Conservation (phyloP, 179 eudicot genomes). For the Drosera spatulata region DNA sequence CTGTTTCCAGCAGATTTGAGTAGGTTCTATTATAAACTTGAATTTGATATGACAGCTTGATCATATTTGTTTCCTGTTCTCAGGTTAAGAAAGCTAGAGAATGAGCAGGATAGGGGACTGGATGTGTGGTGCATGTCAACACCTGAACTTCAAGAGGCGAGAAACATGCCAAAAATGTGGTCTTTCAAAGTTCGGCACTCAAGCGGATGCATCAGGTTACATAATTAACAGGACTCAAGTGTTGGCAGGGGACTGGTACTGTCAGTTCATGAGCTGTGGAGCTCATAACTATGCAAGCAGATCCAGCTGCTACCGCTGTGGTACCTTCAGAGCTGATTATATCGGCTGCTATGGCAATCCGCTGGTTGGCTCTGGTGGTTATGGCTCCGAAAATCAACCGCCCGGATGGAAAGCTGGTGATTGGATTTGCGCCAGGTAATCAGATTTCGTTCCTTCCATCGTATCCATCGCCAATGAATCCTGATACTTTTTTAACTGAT, state of each 20-base stretch:
- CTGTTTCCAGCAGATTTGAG: no score
- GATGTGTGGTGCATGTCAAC: conserved; percentile 81
- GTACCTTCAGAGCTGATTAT: conserved; percentile 35
- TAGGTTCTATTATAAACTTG: no score
- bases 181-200: conserved; percentile 30
- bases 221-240: conserved; percentile 34
- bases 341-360: not conserved
- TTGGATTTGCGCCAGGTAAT: conserved; percentile 75
- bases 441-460: not conserved
- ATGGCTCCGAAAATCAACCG: conserved; percentile 20
- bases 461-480: not conserved
- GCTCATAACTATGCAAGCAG: conserved; percentile 94
- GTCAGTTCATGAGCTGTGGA: conserved; percentile 57
- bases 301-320: conserved; percentile 67
- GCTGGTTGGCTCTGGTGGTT: conserved; percentile 18
- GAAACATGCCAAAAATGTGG: conserved; percentile 72
- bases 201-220: conserved; percentile 25
- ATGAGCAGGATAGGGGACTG: conserved; percentile 91
- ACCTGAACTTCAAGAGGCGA: conserved; percentile 70
- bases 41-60: not conserved
- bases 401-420: conserved; percentile 95
- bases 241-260: conserved; percentile 93
- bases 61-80: not conserved
- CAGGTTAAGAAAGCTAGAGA: conserved; percentile 3
- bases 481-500: no score